A percentile compares a stretch with the other conserved stretches of the same genome.
phyloP scores from a whole-genome alignment of 352 stramenopile genomes.

The Pythium pyrilobum region DNA sequence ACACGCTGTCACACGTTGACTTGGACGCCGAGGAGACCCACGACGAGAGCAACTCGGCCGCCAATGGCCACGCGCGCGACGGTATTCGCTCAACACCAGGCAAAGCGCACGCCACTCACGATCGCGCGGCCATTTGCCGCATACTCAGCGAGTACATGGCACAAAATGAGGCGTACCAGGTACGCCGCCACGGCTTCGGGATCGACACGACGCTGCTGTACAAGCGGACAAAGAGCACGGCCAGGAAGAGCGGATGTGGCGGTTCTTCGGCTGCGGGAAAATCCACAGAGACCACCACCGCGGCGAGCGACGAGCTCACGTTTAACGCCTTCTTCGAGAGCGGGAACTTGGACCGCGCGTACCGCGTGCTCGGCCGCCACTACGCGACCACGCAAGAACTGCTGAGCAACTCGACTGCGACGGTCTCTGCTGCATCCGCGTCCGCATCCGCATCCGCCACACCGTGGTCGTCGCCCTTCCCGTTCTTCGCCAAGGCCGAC shows the following conservation, averaged over 20 bases:
- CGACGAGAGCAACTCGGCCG: conserved; percentile 5
- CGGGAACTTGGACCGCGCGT: conserved; percentile 67
- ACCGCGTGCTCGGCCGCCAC: conserved; percentile 48
- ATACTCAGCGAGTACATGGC: conserved; percentile 65
- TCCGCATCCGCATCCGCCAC: not conserved
- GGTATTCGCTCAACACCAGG: no score
- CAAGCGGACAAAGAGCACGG: conserved; percentile 48
- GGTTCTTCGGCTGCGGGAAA: no score
- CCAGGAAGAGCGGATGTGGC: no score
- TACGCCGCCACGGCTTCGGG: conserved; percentile 49
- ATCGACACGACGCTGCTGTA: conserved; percentile 53
- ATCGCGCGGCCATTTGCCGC: conserved; percentile 30
- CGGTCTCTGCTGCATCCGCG: not conserved
- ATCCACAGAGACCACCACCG: no score
- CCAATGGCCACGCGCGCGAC: not conserved
- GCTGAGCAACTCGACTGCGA: conserved; percentile 2
- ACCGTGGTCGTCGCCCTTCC: conserved; percentile 28
- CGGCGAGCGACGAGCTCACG: conserved; percentile 28
- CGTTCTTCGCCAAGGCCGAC: conserved; percentile 53
- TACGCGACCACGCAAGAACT: conserved; percentile 47
- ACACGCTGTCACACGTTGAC: conserved; percentile 41
- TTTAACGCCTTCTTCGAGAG: conserved; percentile 75
- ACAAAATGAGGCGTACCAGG: conserved; percentile 61
- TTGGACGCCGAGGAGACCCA: conserved; percentile 30
- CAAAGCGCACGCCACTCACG: not conserved